These are phyloP conservation scores for Geotrichum europaeum DNA, from an alignment of 1,139 yeast genomes.

Conservation along the genomic window DNA sequence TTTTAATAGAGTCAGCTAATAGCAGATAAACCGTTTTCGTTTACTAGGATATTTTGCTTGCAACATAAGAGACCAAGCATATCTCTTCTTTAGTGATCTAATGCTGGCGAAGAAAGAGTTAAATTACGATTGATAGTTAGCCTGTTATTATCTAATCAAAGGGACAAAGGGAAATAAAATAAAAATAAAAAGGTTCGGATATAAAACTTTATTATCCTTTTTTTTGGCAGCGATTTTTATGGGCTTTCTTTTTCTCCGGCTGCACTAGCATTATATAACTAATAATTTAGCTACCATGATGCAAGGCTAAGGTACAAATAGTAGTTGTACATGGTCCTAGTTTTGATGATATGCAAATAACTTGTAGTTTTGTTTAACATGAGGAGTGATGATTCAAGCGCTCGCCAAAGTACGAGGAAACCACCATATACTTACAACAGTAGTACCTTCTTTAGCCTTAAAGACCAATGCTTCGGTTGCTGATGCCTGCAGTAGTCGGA, in stretches of 20 bases:
- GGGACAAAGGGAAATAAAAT: background rate
- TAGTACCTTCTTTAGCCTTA: background rate
- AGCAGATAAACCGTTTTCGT: background rate
- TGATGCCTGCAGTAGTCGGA: background rate
- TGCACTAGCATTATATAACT: background rate
- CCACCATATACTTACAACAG: background rate
- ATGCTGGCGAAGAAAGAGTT: background rate
- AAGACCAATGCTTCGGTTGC: background rate
- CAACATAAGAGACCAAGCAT: background rate
- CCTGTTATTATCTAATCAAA: background rate
- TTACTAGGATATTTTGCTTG: background rate
- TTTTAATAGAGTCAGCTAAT: background rate
- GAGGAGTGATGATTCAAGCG: background rate
- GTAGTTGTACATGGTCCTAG: background rate
- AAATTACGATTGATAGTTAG: background rate
- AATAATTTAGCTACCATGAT: background rate
- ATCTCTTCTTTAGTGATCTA: background rate
- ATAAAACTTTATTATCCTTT: background rate
- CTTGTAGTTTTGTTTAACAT: background rate
- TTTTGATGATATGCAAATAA: background rate
- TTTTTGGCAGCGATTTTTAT: background rate
- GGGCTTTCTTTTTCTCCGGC: background rate
- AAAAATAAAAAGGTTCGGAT: background rate
- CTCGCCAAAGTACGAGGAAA: background rate
- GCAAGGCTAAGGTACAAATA: background rate